Evolutionary conservation across 345 rosid species (phyloP).

Genomic region (Lepidium didymum): DNA sequence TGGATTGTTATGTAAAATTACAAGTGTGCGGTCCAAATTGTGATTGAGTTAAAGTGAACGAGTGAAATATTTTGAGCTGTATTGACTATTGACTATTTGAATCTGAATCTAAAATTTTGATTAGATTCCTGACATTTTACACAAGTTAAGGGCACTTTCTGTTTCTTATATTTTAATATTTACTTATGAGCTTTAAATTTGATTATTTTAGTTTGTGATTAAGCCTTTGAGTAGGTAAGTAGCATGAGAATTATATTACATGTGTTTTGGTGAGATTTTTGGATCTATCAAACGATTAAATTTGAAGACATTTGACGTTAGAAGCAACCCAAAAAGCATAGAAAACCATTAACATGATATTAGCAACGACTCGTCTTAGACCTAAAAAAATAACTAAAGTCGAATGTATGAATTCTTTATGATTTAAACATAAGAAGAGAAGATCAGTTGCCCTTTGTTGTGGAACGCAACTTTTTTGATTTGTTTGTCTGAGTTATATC

Average conservation of each 20-base stretch:
- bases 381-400: too few species aligned
- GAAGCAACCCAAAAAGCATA: too few species aligned
- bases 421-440: too few species aligned
- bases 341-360: too few species aligned
- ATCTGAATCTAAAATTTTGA: constrained; percentile 7
- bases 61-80: neutral
- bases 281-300: too few species aligned
- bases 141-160: neutral
- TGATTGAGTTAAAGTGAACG: neutral
- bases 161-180: neutral
- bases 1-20: neutral
- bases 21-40: constrained; percentile 14
- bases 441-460: too few species aligned
- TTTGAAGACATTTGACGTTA: too few species aligned
- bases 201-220: neutral
- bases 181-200: neutral
- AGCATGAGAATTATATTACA: neutral
- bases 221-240: neutral
- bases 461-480: too few species aligned
- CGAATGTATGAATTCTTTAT: too few species aligned
- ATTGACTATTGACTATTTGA: neutral
- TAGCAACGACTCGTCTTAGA: too few species aligned
- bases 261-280: too few species aligned
- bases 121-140: neutral
- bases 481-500: too few species aligned